phyloP scores from a whole-genome alignment of 495 filamentous ascomycete species.

The Aspergillus ostianus region DNA sequence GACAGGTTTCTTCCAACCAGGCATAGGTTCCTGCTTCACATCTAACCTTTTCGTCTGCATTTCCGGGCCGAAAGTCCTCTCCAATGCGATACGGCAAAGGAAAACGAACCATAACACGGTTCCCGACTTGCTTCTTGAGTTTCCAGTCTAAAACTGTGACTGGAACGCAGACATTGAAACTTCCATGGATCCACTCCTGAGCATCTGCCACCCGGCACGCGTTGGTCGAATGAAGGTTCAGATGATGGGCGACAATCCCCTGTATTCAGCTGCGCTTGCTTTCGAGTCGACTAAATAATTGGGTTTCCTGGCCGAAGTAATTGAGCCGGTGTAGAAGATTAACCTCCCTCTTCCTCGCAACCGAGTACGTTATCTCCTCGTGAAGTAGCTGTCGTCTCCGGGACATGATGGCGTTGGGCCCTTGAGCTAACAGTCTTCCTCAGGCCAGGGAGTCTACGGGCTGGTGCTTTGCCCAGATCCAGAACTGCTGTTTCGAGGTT shows the following conservation, averaged over 20 bases:
- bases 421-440: too few species aligned
- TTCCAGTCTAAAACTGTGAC: constrained; percentile 25
- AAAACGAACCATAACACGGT: constrained; percentile 27
- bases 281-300: too few species aligned
- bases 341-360: too few species aligned
- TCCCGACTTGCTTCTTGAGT: constrained; percentile 5
- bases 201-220: constrained; percentile 18
- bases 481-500: too few species aligned
- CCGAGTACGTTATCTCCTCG: too few species aligned
- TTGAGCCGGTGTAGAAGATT: too few species aligned
- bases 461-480: too few species aligned
- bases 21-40: constrained; percentile 33
- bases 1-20: constrained; percentile 23
- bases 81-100: constrained; percentile 34
- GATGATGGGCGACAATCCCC: constrained; percentile 21
- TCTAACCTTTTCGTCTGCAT: constrained; percentile 32
- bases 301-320: too few species aligned
- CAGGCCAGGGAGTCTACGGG: too few species aligned
- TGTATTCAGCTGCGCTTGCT: too few species aligned
- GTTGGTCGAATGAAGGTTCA: constrained; percentile 13
- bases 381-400: too few species aligned
- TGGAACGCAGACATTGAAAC: constrained; percentile 36
- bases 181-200: constrained; percentile 30
- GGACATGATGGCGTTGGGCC: too few species aligned
- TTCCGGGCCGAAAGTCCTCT: constrained; percentile 28